Percentiles rank a stretch among this genome's conserved stretches.
These are phyloP conservation scores for Penicillium antarcticum DNA, from an alignment of 495 filamentous ascomycete species.

Conservation along the genomic window DNA sequence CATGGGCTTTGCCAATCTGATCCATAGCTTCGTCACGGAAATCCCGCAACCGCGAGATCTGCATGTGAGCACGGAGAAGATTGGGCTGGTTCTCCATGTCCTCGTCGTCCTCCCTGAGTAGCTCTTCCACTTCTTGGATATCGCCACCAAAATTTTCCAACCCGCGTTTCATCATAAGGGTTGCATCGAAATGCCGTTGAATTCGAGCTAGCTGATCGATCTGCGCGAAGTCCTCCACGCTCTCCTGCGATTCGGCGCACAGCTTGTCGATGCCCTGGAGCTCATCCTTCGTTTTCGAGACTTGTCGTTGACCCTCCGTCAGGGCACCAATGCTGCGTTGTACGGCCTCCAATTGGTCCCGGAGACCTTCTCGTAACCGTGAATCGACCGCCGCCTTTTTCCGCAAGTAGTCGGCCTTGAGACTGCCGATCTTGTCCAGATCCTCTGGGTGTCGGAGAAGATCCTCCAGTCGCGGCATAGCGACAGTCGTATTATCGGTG, in stretches of 20 bases:
- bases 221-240: constrained; percentile 94
- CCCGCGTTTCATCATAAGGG: constrained; percentile 85
- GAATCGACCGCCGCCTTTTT: constrained; percentile 91
- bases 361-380: constrained; percentile 80
- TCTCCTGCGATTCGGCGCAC: constrained; percentile 91
- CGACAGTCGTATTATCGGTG: constrained; percentile 39
- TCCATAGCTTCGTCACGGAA: constrained; percentile 95
- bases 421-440: constrained; percentile 86
- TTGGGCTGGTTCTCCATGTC: constrained; percentile 92
- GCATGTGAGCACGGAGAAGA: constrained; percentile 81
- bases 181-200: constrained; percentile 89
- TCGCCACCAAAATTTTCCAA: constrained; percentile 80
- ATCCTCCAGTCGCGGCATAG: constrained; percentile 48
- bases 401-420: constrained; percentile 90
- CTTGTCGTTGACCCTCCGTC: constrained; percentile 79
- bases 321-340: constrained; percentile 86
- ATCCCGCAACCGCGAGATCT: constrained; percentile 84
- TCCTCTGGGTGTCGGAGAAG: constrained; percentile 70
- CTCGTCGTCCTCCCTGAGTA: constrained; percentile 77
- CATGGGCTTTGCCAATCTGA: constrained; percentile 75
- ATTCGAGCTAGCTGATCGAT: constrained; percentile 92
- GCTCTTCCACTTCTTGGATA: constrained; percentile 65
- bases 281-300: constrained; percentile 90
- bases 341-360: constrained; percentile 87
- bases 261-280: constrained; percentile 98